Percentiles rank a stretch among this genome's conserved stretches.
phyloP scores from a whole-genome alignment of 1,284 basidiomycete genomes.

The Spongispora temasekensis region DNA sequence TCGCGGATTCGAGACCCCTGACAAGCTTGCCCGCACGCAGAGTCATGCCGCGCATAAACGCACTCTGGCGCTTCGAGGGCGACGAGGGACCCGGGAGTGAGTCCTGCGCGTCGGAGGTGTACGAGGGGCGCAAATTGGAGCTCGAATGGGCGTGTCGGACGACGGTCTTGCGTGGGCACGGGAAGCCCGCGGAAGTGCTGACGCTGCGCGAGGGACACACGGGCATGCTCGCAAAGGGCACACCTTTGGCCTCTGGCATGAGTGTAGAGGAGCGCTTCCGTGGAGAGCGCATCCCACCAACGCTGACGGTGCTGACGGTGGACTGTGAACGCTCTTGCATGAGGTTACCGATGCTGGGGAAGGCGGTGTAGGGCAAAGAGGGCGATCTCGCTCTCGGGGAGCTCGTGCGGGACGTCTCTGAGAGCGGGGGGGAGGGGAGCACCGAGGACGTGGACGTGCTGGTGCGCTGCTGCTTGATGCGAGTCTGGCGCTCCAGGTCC shows the following conservation, averaged over 20 bases:
- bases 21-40: conserved; percentile 43
- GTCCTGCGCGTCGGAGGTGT: conserved; percentile 17
- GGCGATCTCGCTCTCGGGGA: conserved; percentile 30
- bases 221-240: neutral
- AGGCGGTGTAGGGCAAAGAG: conserved; percentile 21
- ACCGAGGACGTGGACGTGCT: neutral
- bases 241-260: conserved; percentile 14
- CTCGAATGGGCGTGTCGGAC: conserved; percentile 29
- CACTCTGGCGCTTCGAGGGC: conserved; percentile 17
- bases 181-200: conserved; percentile 3
- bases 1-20: conserved; percentile 45
- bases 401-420: conserved; percentile 34
- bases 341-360: conserved; percentile 26
- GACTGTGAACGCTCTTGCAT: conserved; percentile 18
- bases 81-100: conserved; percentile 8
- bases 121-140: conserved; percentile 28
- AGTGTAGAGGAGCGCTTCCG: conserved; percentile 33
- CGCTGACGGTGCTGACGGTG: conserved; percentile 28
- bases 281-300: conserved; percentile 13
- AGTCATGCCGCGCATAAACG: conserved; percentile 37
- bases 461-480: conserved; percentile 16
- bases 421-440: conserved; percentile 17
- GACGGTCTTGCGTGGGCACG: neutral
- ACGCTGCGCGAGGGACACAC: neutral
- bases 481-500: conserved; percentile 48